Evolutionary conservation across 2,329 filamentous ascomycete species (phyloP).

Genomic region (Nannizzia gypsea): DNA sequence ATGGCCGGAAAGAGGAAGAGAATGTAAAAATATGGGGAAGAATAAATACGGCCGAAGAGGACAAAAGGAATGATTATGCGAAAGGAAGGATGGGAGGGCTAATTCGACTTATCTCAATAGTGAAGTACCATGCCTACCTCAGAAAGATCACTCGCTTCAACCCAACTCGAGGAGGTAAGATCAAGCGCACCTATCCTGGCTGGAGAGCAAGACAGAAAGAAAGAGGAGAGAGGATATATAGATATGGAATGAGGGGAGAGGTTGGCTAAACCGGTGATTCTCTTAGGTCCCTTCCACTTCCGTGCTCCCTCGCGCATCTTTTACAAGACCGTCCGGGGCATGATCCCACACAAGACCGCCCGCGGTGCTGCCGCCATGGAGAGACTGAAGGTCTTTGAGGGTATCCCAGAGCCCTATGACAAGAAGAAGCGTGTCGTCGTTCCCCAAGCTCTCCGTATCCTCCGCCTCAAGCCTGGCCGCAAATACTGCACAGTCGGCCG

Average conservation of each 20-base stretch:
- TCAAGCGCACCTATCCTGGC: not conserved
- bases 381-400: constrained; percentile 99
- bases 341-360: constrained; percentile 99
- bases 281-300: constrained; percentile 97
- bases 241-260: not conserved
- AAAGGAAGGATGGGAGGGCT: not conserved
- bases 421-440: constrained; percentile 99
- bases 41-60: not conserved
- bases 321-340: constrained; percentile 99
- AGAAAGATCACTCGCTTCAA: constrained; percentile 99
- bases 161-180: constrained; percentile 91
- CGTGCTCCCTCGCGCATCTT: constrained; percentile 98
- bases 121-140: constrained; percentile 99
- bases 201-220: not conserved
- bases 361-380: constrained; percentile 92
- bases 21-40: not conserved
- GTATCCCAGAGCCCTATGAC: constrained; percentile 97
- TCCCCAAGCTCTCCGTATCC: constrained; percentile 90
- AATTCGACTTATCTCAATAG: constrained; percentile 41
- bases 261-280: constrained; percentile 12
- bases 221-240: not conserved
- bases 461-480: constrained; percentile 95
- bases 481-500: constrained; percentile 99
- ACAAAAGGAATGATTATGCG: not conserved
- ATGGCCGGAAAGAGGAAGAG: not conserved